Percentiles rank a stretch among this genome's conserved stretches.
Conservation (phyloP, 345 rosid species). For the Lepidium sativum region DNA sequence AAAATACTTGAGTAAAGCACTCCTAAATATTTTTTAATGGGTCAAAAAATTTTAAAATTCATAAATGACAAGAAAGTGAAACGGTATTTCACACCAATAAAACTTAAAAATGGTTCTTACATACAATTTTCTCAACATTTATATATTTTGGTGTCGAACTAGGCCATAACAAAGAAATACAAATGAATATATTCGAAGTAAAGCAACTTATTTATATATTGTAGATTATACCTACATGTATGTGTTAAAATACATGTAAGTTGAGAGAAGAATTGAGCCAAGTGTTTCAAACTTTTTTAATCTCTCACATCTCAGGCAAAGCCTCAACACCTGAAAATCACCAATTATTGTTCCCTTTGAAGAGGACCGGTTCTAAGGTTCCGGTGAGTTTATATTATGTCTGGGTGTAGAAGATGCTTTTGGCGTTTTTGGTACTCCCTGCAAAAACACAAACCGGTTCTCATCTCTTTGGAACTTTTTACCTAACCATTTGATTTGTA, state of each 20-base stretch:
- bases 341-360: neutral
- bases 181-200: neutral
- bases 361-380: neutral
- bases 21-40: no score
- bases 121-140: no score
- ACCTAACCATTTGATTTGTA: neutral
- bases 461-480: neutral
- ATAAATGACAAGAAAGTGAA: no score
- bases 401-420: slow-evolving; percentile 7
- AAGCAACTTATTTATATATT: neutral
- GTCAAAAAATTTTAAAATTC: no score
- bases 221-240: neutral
- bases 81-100: no score
- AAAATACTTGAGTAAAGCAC: no score
- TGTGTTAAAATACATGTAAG: neutral
- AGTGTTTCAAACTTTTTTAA: neutral
- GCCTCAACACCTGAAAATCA: neutral
- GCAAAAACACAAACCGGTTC: neutral
- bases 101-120: no score
- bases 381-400: neutral
- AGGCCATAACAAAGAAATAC: neutral
- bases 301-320: neutral
- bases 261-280: neutral
- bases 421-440: slow-evolving; percentile 23
- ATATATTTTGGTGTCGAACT: no score